Conservation (phyloP, 768 basidiomycete species). For the Calocera viscosa region DNA sequence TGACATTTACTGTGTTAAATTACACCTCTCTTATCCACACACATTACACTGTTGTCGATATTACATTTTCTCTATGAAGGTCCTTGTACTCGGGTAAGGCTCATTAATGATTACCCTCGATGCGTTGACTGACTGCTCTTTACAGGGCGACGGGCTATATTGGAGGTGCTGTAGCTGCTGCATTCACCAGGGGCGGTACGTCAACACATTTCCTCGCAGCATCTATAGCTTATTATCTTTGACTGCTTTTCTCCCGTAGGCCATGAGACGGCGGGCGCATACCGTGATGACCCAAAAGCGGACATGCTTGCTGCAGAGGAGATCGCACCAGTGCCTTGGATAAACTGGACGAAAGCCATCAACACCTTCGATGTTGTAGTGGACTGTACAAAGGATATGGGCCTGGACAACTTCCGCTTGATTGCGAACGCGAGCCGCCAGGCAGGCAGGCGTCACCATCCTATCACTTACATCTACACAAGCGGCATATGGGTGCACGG, state of each 20-base stretch:
- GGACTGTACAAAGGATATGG: neutral
- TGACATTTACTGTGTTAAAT: too few species aligned
- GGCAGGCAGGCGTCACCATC: neutral
- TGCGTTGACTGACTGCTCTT: neutral
- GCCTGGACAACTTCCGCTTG: too few species aligned
- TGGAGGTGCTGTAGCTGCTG: neutral
- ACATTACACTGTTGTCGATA: too few species aligned
- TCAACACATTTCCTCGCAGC: neutral
- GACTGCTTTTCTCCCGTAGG: neutral
- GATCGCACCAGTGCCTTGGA: neutral
- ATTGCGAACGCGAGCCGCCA: neutral
- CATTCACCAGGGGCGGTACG: neutral
- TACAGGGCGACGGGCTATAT: neutral
- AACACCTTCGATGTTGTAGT: neutral
- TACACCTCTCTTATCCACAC: too few species aligned
- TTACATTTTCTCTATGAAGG: neutral
- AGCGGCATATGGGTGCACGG: constrained; percentile 1
- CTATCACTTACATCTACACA: neutral
- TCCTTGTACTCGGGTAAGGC: neutral
- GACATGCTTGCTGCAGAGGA: neutral
- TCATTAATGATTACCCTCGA: neutral
- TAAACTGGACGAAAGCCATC: neutral
- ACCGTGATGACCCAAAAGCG: neutral
- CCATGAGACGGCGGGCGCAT: neutral
- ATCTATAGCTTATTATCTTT: neutral